Conservation (phyloP, 768 basidiomycete genomes). For the Lentinus brumalis region DNA sequence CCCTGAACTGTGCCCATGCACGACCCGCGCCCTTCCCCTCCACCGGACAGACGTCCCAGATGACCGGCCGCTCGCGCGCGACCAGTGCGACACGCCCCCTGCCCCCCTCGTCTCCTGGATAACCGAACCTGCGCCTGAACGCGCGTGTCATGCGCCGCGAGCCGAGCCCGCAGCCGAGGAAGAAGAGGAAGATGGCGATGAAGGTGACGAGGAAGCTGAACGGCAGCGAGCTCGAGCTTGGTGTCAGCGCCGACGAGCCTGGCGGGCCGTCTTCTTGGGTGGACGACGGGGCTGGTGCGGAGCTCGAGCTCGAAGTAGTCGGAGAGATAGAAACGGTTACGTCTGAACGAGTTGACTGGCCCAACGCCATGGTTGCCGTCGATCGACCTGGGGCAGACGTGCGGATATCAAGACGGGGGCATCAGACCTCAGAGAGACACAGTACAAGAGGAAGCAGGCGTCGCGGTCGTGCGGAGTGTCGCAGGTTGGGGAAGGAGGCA, state of each 20-base stretch:
- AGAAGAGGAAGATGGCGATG: constrained; percentile 32
- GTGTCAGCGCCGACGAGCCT: constrained; percentile 2
- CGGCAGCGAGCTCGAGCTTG: constrained; percentile 24
- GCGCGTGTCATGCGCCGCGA: constrained; percentile 26
- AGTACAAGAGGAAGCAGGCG: not conserved
- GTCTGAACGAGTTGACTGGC: too few species aligned
- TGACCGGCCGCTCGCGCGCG: constrained; percentile 14
- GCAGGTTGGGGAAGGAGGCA: not conserved
- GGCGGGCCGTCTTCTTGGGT: not conserved
- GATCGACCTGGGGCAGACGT: too few species aligned
- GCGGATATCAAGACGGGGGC: constrained; percentile 9
- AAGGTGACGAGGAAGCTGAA: constrained; percentile 35
- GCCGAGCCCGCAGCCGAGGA: constrained; percentile 31
- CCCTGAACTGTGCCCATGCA: not conserved
- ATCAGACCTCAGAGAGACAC: constrained; percentile 8
- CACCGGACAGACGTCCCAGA: constrained; percentile 26
- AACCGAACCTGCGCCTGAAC: constrained; percentile 25
- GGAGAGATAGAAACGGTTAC: too few species aligned
- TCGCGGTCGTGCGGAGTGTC: constrained; percentile 2
- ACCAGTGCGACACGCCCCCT: not conserved
- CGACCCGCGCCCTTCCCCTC: not conserved
- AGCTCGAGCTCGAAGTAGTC: too few species aligned
- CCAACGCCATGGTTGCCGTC: too few species aligned
- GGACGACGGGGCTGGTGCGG: not conserved
- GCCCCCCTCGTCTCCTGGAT: constrained; percentile 1